phyloP scores from a whole-genome alignment of 2,329 filamentous ascomycete species.

The Curvularia lunata region DNA sequence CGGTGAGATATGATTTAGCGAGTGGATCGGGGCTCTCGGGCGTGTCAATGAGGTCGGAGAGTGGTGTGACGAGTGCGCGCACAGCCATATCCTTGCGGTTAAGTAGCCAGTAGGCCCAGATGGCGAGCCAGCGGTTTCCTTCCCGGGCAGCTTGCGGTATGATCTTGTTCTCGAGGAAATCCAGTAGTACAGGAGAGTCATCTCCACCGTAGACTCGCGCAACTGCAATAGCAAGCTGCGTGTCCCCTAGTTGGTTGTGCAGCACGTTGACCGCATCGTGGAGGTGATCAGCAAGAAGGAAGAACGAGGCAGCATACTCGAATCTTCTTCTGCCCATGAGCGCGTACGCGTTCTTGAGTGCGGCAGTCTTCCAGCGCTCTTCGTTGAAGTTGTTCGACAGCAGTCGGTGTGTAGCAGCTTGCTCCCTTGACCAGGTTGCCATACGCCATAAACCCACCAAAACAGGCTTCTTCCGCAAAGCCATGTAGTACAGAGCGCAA shows the following conservation, averaged over 20 bases:
- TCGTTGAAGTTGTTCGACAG: conserved; percentile 91
- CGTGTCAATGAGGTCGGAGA: conserved; percentile 74
- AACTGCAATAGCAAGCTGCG: conserved; percentile 88
- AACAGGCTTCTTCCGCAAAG: conserved; percentile 87
- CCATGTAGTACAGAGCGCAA: conserved; percentile 90
- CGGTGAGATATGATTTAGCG: conserved; percentile 81
- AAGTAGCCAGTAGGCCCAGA: conserved; percentile 95
- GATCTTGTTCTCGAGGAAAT: conserved; percentile 79
- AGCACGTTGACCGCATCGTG: conserved; percentile 87
- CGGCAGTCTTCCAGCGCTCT: conserved; percentile 83
- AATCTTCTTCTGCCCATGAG: conserved; percentile 89
- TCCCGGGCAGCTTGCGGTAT: conserved; percentile 77
- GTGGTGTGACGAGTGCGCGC: conserved; percentile 78
- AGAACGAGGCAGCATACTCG: conserved; percentile 95
- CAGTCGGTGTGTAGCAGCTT: conserved; percentile 77
- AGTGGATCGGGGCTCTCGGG: conserved; percentile 72
- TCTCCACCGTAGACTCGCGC: conserved; percentile 89
- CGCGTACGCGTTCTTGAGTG: conserved; percentile 95
- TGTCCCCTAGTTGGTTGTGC: conserved; percentile 82
- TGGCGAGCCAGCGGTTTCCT: conserved; percentile 91
- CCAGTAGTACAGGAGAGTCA: conserved; percentile 72
- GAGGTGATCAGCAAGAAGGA: conserved; percentile 84
- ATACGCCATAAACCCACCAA: conserved; percentile 94
- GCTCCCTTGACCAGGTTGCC: conserved; percentile 87
- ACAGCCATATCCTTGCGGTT: conserved; percentile 83